These are phyloP conservation scores for Melanomma pulvis-pyrius DNA, from an alignment of 495 filamentous ascomycete species.

Conservation along the genomic window DNA sequence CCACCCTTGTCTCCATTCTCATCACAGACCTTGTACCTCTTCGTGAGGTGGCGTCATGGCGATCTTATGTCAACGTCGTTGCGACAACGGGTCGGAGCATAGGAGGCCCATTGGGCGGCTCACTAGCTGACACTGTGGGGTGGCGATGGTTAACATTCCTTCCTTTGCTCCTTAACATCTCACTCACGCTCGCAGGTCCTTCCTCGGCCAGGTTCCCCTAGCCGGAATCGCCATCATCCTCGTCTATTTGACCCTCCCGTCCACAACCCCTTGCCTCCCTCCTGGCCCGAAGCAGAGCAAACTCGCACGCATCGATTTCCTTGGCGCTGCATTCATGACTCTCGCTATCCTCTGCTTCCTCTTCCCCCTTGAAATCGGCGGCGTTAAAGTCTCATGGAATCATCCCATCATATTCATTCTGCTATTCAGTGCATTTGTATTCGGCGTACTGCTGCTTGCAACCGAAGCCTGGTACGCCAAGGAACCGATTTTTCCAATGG, in stretches of 20 bases:
- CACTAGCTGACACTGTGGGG: constrained; percentile 64
- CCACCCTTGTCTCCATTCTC: constrained; percentile 28
- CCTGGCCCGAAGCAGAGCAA: constrained; percentile 9
- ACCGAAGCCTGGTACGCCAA: constrained; percentile 56
- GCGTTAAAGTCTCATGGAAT: constrained; percentile 58
- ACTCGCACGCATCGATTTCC: constrained; percentile 59
- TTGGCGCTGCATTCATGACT: constrained; percentile 57
- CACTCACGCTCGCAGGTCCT: constrained; percentile 52
- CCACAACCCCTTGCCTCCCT: neutral
- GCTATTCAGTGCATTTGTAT: constrained; percentile 29
- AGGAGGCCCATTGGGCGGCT: constrained; percentile 67
- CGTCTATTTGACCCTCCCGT: constrained; percentile 51
- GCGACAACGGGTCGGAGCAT: constrained; percentile 65
- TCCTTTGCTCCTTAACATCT: neutral
- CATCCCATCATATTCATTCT: constrained; percentile 51
- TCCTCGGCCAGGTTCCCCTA: constrained; percentile 61
- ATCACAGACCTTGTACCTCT: constrained; percentile 62
- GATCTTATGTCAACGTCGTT: constrained; percentile 66
- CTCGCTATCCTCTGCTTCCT: constrained; percentile 54
- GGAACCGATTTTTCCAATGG: constrained; percentile 66
- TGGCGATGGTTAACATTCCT: constrained; percentile 62
- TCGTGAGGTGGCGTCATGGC: constrained; percentile 69
- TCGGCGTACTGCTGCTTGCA: constrained; percentile 49
- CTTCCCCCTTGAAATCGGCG: constrained; percentile 62
- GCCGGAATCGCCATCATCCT: constrained; percentile 58